These are phyloP conservation scores for Epichloe elymi DNA, from an alignment of 2,329 filamentous ascomycete species.

Conservation along the genomic window DNA sequence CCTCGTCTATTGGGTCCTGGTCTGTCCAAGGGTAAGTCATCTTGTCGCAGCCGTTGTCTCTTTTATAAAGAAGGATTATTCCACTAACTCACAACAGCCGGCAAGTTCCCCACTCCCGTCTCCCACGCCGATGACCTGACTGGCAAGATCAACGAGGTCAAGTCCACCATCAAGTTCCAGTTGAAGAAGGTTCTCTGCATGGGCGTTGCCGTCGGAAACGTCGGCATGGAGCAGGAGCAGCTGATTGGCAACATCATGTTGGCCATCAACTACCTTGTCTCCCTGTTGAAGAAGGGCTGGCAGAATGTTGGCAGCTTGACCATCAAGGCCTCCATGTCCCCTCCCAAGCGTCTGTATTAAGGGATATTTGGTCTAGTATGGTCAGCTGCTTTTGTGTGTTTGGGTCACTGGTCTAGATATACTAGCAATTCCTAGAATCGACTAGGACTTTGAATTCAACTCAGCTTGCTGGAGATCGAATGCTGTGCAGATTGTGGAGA, in stretches of 20 bases:
- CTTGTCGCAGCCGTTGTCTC: slow-evolving; percentile 7
- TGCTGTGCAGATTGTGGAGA: no score
- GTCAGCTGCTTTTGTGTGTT: slow-evolving; percentile 9
- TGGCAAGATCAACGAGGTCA: slow-evolving; percentile 97
- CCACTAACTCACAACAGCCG: slow-evolving; percentile 44
- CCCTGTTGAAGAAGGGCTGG: slow-evolving; percentile 99
- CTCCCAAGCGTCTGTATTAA: slow-evolving; percentile 96
- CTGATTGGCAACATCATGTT: slow-evolving; percentile 98
- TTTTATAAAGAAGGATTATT: not conserved
- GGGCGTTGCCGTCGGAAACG: slow-evolving; percentile 98
- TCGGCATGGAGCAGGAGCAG: slow-evolving; percentile 93
- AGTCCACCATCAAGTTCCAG: slow-evolving; percentile 99
- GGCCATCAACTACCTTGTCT: slow-evolving; percentile 99
- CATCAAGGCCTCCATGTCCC: slow-evolving; percentile 99
- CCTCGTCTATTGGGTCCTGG: slow-evolving; percentile 97
- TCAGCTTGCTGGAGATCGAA: not conserved
- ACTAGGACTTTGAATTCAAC: slow-evolving; percentile 5
- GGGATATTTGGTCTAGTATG: slow-evolving; percentile 8
- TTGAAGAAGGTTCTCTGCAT: slow-evolving; percentile 99
- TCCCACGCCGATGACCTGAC: slow-evolving; percentile 90
- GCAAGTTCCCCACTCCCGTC: slow-evolving; percentile 99
- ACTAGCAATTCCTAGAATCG: slow-evolving; percentile 3
- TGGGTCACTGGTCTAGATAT: not conserved
- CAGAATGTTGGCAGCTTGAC: slow-evolving; percentile 99
- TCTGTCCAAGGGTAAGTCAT: slow-evolving; percentile 80